Conservation (phyloP, 2,329 filamentous ascomycete species). For the Aspergillus brasiliensis region DNA sequence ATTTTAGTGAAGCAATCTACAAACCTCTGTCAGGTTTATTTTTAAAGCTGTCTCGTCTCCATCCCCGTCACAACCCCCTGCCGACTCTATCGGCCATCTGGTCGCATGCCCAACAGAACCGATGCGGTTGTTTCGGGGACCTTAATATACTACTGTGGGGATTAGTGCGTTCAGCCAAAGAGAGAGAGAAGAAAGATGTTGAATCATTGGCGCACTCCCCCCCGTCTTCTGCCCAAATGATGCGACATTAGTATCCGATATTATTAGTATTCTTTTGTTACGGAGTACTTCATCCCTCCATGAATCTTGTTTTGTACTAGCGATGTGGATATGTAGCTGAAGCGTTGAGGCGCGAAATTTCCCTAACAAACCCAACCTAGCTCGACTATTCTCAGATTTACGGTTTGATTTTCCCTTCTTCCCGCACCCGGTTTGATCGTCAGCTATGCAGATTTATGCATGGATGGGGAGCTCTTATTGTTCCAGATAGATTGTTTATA, state of each 20-base stretch:
- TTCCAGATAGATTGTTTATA: not conserved
- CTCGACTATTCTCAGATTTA: too few species aligned
- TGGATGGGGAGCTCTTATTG: not conserved
- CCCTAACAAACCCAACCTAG: too few species aligned
- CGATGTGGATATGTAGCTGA: not conserved
- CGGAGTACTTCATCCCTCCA: too few species aligned
- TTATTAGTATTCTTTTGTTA: too few species aligned
- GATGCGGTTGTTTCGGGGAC: not conserved
- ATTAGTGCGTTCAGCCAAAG: not conserved
- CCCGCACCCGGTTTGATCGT: slow-evolving; percentile 1
- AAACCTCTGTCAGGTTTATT: not conserved
- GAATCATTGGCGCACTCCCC: too few species aligned
- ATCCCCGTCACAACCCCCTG: not conserved
- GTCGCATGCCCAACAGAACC: not conserved
- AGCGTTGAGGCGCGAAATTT: not conserved
- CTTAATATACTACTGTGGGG: not conserved
- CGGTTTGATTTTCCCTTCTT: not conserved
- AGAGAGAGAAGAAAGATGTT: not conserved
- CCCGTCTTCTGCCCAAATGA: too few species aligned
- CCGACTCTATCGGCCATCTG: not conserved
- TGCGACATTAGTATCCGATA: too few species aligned
- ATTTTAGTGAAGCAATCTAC: not conserved
- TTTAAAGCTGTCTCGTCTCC: not conserved
- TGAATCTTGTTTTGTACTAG: not conserved
- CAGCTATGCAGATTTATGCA: not conserved